These are phyloP conservation scores for Pythium guiyangense DNA, from an alignment of 352 stramenopile genomes.

Conservation along the genomic window DNA sequence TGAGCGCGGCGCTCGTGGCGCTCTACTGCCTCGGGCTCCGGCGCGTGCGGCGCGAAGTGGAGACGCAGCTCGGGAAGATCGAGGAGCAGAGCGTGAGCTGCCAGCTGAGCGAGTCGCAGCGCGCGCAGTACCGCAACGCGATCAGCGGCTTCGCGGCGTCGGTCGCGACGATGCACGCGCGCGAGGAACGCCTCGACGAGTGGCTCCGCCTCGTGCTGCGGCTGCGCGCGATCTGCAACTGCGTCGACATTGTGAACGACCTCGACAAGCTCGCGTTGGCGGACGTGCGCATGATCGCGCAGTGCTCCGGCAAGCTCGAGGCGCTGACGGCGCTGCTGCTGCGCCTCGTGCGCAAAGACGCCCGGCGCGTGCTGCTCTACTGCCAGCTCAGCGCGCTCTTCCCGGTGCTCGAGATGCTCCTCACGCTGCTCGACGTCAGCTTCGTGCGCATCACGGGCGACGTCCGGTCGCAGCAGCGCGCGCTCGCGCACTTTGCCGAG, in stretches of 20 bases:
- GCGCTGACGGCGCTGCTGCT: conserved; percentile 45
- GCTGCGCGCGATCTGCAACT: conserved; percentile 75
- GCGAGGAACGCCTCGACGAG: conserved; percentile 46
- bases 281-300: conserved; percentile 53
- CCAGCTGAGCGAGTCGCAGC: no score
- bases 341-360: conserved; percentile 50
- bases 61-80: no score
- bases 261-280: conserved; percentile 68
- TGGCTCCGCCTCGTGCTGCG: conserved; percentile 69
- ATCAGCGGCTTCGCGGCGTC: conserved; percentile 48
- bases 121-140: conserved; percentile 58
- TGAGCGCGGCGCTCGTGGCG: conserved; percentile 43
- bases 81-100: no score
- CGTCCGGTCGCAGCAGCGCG: conserved; percentile 42
- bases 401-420: conserved; percentile 63
- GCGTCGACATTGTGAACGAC: conserved; percentile 72
- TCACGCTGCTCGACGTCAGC: conserved; percentile 53
- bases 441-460: conserved; percentile 66
- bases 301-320: conserved; percentile 65
- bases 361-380: conserved; percentile 73
- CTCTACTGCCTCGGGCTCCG: no score
- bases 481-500: conserved; percentile 70
- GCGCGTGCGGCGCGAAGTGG: no score
- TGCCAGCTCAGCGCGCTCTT: conserved; percentile 73
- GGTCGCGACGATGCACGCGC: conserved; percentile 22